Evolutionary conservation across 257 asterid species (phyloP).

Genomic region (Nyctanthes arbortristis): DNA sequence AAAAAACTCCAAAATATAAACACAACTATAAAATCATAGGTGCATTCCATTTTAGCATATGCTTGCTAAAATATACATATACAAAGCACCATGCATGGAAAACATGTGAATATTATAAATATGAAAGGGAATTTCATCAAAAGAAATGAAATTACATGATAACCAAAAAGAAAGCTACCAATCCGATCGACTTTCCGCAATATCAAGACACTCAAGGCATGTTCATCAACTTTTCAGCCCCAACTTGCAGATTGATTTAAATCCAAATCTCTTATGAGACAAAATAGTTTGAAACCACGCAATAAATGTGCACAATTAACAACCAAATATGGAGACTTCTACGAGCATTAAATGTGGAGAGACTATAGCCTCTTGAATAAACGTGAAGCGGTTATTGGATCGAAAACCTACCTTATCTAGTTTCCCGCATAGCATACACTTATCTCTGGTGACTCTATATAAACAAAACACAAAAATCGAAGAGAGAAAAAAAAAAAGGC

Average conservation of each 20-base stretch:
- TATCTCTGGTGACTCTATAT: too few relatives aligned
- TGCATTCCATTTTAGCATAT: neutral
- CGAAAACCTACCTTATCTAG: too few relatives aligned
- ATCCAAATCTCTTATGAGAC: conserved; percentile 34
- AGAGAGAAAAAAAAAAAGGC: too few relatives aligned
- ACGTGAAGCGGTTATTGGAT: too few relatives aligned
- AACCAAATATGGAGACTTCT: too few relatives aligned
- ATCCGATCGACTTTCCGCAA: conserved; percentile 58
- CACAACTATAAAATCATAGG: neutral
- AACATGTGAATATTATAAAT: neutral
- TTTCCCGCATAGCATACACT: too few relatives aligned
- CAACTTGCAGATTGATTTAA: conserved; percentile 17
- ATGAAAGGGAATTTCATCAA: conserved; percentile 43
- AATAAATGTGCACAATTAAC: neutral
- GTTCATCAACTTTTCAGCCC: conserved; percentile 45
- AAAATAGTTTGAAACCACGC: neutral
- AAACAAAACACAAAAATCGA: too few relatives aligned
- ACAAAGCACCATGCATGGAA: neutral
- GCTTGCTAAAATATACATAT: neutral
- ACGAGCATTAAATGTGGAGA: too few relatives aligned
- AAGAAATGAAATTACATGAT: conserved; percentile 52
- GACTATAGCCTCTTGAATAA: too few relatives aligned
- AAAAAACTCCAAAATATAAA: too few relatives aligned
- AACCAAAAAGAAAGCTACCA: conserved; percentile 66
- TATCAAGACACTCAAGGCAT: conserved; percentile 77